Evolutionary conservation across 2,329 filamentous ascomycete genomes (phyloP).

Genomic region (Aschersonia sp.): DNA sequence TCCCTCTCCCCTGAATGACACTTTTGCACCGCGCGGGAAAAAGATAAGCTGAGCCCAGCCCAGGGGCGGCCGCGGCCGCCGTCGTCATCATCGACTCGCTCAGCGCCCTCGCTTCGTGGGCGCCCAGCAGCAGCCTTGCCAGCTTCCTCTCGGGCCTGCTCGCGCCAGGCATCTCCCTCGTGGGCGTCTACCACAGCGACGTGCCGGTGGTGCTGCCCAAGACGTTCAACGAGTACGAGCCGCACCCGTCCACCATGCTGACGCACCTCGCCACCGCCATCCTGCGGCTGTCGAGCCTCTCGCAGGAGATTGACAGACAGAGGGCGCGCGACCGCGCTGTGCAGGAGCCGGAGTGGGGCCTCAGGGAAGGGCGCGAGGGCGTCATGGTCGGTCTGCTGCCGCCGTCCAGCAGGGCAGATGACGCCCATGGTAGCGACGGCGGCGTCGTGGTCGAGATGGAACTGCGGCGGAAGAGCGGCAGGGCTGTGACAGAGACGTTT

Average conservation of each 20-base stretch:
- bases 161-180: slow-evolving; percentile 51
- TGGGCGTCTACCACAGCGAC: slow-evolving; percentile 74
- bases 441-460: slow-evolving; percentile 73
- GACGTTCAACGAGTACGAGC: slow-evolving; percentile 40
- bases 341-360: slow-evolving; percentile 62
- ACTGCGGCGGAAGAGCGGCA: slow-evolving; percentile 67
- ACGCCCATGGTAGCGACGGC: slow-evolving; percentile 10
- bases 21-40: background rate
- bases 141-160: slow-evolving; percentile 57
- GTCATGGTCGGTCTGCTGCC: slow-evolving; percentile 52
- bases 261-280: slow-evolving; percentile 82
- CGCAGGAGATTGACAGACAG: slow-evolving; percentile 60
- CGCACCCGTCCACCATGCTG: slow-evolving; percentile 57
- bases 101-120: slow-evolving; percentile 44
- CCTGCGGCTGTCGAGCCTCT: slow-evolving; percentile 56
- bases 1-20: background rate
- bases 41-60: background rate
- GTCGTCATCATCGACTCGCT: slow-evolving; percentile 73
- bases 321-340: slow-evolving; percentile 63
- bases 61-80: slow-evolving; percentile 32
- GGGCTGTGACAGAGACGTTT: slow-evolving; percentile 58
- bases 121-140: slow-evolving; percentile 43
- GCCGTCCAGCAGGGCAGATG: slow-evolving; percentile 22
- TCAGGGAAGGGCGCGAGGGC: slow-evolving; percentile 65
- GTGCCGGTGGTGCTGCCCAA: slow-evolving; percentile 41